Percentiles rank a stretch among this genome's conserved stretches.
Conservation (phyloP, 352 stramenopile genomes). For the Phytopythium helicoides region DNA sequence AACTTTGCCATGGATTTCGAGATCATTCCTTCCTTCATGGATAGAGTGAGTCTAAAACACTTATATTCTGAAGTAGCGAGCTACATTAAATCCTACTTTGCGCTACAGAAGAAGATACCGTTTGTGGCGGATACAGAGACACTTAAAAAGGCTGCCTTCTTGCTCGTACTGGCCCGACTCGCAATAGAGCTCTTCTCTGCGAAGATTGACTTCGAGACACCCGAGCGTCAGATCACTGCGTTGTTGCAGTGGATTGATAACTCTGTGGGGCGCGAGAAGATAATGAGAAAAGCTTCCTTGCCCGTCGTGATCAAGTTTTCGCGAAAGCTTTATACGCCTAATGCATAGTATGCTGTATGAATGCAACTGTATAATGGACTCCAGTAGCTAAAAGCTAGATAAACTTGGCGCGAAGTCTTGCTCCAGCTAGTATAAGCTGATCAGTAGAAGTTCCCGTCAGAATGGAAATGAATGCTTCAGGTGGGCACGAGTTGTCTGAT, state of each 20-base stretch:
- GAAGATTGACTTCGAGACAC: slow-evolving; percentile 69
- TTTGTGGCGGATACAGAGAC: slow-evolving; percentile 55
- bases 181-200: slow-evolving; percentile 65
- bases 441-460: no score
- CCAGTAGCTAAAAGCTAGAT: no score
- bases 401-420: no score
- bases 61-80: slow-evolving; percentile 58
- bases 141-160: slow-evolving; percentile 71
- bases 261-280: slow-evolving; percentile 61
- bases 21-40: slow-evolving; percentile 78
- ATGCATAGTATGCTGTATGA: background rate
- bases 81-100: slow-evolving; percentile 62
- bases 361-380: no score
- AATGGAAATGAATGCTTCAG: no score
- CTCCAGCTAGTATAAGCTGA: no score
- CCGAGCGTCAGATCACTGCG: slow-evolving; percentile 62
- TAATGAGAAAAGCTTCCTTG: slow-evolving; percentile 59
- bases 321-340: slow-evolving; percentile 49
- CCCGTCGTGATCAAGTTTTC: slow-evolving; percentile 76
- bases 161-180: slow-evolving; percentile 58
- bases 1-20: slow-evolving; percentile 82
- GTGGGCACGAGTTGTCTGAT: no score
- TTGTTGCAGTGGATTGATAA: slow-evolving; percentile 81
- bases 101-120: slow-evolving; percentile 50
- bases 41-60: slow-evolving; percentile 70